Percentiles rank a stretch among this genome's conserved stretches.
phyloP scores from a whole-genome alignment of 805 yeast species.

The Sungouiozyma ichnusensis region DNA sequence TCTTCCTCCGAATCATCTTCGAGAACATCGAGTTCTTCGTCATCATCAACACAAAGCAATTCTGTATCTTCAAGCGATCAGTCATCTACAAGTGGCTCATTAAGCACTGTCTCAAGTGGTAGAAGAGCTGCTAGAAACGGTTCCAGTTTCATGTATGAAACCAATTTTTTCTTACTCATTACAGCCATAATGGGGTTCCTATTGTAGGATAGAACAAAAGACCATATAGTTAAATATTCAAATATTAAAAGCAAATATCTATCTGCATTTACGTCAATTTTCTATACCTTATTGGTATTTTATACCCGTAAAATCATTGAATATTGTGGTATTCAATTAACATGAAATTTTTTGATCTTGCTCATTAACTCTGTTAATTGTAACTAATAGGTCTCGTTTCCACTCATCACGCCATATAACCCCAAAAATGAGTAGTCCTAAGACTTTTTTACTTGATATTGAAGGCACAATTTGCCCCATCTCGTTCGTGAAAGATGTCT shows the following conservation, averaged over 20 bases:
- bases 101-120: background rate
- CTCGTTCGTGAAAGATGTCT: conserved; percentile 67
- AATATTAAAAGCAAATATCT: too few relatives aligned
- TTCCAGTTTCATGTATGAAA: background rate
- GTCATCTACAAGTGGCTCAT: background rate
- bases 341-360: background rate
- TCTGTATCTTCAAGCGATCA: conserved; percentile 1
- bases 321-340: too few relatives aligned
- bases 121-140: background rate
- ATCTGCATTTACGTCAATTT: too few relatives aligned
- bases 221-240: too few relatives aligned
- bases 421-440: conserved; percentile 2
- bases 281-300: too few relatives aligned
- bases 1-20: conserved; percentile 1
- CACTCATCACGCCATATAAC: too few relatives aligned
- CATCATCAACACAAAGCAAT: too few relatives aligned
- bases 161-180: background rate
- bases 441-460: conserved; percentile 57
- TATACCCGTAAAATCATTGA: too few relatives aligned
- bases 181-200: background rate
- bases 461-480: conserved; percentile 95
- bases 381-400: too few relatives aligned
- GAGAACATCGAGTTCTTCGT: background rate
- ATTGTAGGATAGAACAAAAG: background rate
- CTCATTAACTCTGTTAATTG: background rate